These are phyloP conservation scores for Arabidopsis arenosa DNA, from an alignment of 345 rosid genomes.

Conservation along the genomic window DNA sequence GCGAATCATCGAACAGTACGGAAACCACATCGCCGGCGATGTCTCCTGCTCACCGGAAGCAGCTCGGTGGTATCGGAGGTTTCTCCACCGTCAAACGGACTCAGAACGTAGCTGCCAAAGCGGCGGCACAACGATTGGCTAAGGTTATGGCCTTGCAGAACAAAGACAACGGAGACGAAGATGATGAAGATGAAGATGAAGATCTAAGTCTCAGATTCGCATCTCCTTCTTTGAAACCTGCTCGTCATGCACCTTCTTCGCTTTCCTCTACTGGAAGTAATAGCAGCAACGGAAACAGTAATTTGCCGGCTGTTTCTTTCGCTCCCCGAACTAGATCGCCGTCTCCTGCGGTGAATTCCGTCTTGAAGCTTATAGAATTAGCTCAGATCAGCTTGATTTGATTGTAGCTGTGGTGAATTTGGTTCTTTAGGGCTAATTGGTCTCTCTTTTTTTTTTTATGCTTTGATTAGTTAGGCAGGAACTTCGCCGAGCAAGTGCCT, in stretches of 20 bases:
- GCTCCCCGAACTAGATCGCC: conserved; percentile 77
- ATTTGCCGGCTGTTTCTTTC: conserved; percentile 54
- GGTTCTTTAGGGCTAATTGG: conserved; percentile 38
- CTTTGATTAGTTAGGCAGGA: conserved; percentile 90
- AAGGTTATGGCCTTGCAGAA: conserved; percentile 95
- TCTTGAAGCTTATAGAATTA: conserved; percentile 10
- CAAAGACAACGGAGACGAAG: conserved; percentile 77
- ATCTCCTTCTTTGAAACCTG: conserved; percentile 45
- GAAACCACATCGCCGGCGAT: conserved; percentile 86
- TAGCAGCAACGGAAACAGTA: conserved; percentile 46
- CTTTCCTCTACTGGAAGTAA: conserved; percentile 48
- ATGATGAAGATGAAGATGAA: conserved; percentile 66
- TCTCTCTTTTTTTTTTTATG: conserved; percentile 37
- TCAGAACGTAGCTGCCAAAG: conserved; percentile 98
- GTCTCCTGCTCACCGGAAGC: conserved; percentile 89
- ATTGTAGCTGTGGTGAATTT: conserved; percentile 4
- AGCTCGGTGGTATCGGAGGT: conserved; percentile 53
- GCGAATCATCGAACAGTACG: conserved; percentile 79
- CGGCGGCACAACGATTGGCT: conserved; percentile 94
- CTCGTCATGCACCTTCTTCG: conserved; percentile 39
- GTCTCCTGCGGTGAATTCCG: conserved; percentile 85
- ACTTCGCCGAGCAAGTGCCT: conserved; percentile 75
- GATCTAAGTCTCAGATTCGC: conserved; percentile 68
- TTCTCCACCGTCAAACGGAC: conserved; percentile 81
- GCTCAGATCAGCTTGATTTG: conserved; percentile 36